phyloP scores from a whole-genome alignment of 306 rosid species.

The Sophora flavescens region DNA sequence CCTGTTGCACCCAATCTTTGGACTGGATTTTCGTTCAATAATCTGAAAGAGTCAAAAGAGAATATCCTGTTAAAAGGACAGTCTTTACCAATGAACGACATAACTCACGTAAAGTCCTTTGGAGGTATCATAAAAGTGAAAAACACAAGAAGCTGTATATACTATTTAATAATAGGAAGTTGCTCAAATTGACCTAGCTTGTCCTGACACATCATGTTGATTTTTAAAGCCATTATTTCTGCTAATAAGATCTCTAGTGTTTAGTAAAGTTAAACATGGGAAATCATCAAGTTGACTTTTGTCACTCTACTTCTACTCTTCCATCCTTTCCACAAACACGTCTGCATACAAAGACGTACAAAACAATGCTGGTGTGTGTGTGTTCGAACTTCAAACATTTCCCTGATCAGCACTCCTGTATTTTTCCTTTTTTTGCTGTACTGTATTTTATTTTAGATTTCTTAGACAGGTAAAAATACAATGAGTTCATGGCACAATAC shows the following conservation, averaged over 20 bases:
- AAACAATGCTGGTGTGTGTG: conserved; percentile 5
- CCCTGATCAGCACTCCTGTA: background rate
- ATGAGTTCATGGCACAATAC: conserved; percentile 18
- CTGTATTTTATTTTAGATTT: background rate
- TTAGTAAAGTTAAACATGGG: conserved; percentile 1
- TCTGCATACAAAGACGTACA: background rate
- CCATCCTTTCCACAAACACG: conserved; percentile 7
- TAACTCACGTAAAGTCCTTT: conserved; percentile 29
- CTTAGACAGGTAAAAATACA: conserved; percentile 27
- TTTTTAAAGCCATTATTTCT: conserved; percentile 7
- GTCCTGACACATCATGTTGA: conserved; percentile 19
- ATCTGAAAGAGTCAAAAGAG: conserved; percentile 59
- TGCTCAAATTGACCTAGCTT: conserved; percentile 32
- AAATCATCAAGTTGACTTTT: conserved; percentile 11
- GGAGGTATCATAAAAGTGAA: conserved; percentile 15
- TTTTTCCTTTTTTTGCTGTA: background rate
- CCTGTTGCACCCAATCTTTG: conserved; percentile 99
- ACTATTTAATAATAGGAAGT: conserved; percentile 11
- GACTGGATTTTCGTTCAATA: conserved; percentile 80
- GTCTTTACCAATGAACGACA: conserved; percentile 25
- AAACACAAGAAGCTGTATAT: conserved; percentile 13
- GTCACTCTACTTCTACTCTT: conserved; percentile 3
- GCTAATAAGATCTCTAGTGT: background rate
- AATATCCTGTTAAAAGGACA: conserved; percentile 35
- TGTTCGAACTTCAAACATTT: background rate